Evolutionary conservation across 495 filamentous ascomycete species (phyloP), one percentile per base, ranked within the genome.

Genomic region (Podospora sp.): DNA sequence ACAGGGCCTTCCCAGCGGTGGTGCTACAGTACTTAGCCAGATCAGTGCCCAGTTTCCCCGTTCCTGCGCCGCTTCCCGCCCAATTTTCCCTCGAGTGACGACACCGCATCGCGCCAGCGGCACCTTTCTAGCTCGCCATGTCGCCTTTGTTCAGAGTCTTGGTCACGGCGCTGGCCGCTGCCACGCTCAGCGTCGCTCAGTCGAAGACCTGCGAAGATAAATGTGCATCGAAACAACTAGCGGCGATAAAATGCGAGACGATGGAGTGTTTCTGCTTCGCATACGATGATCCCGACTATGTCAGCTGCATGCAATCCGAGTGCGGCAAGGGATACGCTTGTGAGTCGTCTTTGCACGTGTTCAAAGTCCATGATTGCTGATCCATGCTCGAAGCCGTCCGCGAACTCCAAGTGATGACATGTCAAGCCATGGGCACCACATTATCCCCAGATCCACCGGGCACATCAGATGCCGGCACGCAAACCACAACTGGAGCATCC

Each of bases 291-390:
- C 53, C 53, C 26, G 53, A 57, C 12, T 57, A 12, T 21, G 53
- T 57, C 26, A 27, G 22, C 53, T 57, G 53, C 53, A 20, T 57
- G 22, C 53, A 57, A 21, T 18, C 21, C 53, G 53, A 57, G 22
- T 57, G 53, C 26, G 53, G 53, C 6, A 57, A 21, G 53, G 53
- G 53, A 26, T 57, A 57, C 22, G 22, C 12, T 21, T 57, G 53
- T 57, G 18, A 21, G 53, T 24, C 18, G 7, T 57, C 11, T 16
- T 27, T 57, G 21, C 26, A 20, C 26, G 0, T 24, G 8, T 6
- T 21, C 7, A 20, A 55, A 2, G 53, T 4, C 9, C 16, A 46
- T 46, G 4, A 2, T 2, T 46, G 4, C 40, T 46, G 40, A 46
- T 11, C 4, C 11, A 46, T 46, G 40, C 40, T 2, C 16, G 12